Percentiles rank a stretch among this genome's conserved stretches.
Evolutionary conservation across 176 grass and related monocot species (phyloP).

Genomic region (Carex pumila): DNA sequence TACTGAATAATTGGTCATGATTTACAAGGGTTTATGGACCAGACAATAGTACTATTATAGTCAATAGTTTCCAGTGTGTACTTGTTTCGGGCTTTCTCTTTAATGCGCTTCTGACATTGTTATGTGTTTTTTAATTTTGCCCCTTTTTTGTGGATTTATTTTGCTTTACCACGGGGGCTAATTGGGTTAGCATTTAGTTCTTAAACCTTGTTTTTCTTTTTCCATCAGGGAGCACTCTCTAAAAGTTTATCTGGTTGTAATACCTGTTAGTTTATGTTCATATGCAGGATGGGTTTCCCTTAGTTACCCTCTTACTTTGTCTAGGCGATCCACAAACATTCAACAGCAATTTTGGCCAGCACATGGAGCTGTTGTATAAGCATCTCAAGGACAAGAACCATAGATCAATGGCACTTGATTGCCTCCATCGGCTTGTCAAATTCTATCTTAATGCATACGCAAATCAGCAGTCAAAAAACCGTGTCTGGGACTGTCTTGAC

Average conservation of each 20-base stretch:
- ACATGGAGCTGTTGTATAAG: conserved; percentile 90
- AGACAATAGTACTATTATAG: not conserved
- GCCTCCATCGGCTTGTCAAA: conserved; percentile 91
- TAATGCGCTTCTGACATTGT: not conserved
- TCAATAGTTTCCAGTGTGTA: not conserved
- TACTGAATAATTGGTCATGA: not conserved
- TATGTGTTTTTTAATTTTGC: not conserved
- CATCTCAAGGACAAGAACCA: conserved; percentile 99
- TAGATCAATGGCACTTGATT: conserved; percentile 96
- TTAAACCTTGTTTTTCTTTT: not conserved
- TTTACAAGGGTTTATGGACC: not conserved
- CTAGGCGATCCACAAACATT: conserved; percentile 78
- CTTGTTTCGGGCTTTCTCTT: not conserved
- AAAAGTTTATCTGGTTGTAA: not conserved
- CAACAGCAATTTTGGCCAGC: conserved; percentile 58
- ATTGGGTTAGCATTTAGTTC: not conserved
- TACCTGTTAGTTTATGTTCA: not conserved
- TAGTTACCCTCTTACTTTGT: conserved; percentile 89
- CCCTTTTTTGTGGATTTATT: not conserved
- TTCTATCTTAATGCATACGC: conserved; percentile 98
- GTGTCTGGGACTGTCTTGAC: conserved; percentile 89
- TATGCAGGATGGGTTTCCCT: conserved; percentile 83
- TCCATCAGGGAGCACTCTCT: not conserved
- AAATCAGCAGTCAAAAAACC: conserved; percentile 64
- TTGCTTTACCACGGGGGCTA: not conserved